Percentiles rank a stretch among this genome's conserved stretches.
Evolutionary conservation across 2,329 filamentous ascomycete genomes (phyloP).

Genomic region (Dactylellina drechsleri): DNA sequence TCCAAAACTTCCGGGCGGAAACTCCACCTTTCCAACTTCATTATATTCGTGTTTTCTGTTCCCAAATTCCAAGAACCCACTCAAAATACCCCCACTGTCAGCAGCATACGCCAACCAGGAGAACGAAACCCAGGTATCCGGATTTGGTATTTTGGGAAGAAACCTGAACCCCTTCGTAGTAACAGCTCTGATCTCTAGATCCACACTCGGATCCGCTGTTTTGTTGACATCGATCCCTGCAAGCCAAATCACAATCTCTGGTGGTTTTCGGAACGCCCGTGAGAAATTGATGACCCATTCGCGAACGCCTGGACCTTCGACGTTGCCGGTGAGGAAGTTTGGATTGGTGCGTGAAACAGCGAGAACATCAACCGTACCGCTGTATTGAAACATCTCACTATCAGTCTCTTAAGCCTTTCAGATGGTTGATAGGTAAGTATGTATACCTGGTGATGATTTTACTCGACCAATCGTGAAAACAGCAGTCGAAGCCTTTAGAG

Average conservation of each 20-base stretch:
- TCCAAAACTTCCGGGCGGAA: constrained; percentile 34
- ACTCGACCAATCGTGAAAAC: constrained; percentile 49
- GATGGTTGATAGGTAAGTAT: background rate
- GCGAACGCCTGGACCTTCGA: constrained; percentile 45
- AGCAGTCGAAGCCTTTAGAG: constrained; percentile 43
- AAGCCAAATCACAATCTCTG: constrained; percentile 51
- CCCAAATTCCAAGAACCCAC: constrained; percentile 46
- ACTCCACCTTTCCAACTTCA: constrained; percentile 38
- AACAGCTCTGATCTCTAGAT: constrained; percentile 42
- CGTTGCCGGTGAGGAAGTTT: constrained; percentile 39
- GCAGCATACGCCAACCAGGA: constrained; percentile 44
- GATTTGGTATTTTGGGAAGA: constrained; percentile 37
- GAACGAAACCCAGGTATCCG: constrained; percentile 48
- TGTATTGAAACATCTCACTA: constrained; percentile 3
- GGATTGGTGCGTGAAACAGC: constrained; percentile 33
- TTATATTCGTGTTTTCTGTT: constrained; percentile 29
- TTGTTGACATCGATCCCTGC: constrained; percentile 39
- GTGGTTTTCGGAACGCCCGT: constrained; percentile 22
- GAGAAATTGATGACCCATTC: constrained; percentile 51
- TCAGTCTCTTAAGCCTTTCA: background rate
- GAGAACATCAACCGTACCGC: constrained; percentile 44
- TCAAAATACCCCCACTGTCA: constrained; percentile 34
- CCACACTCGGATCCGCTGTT: constrained; percentile 24
- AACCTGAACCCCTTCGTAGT: constrained; percentile 48
- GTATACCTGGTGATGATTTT: constrained; percentile 33